phyloP scores from a whole-genome alignment of 805 yeast genomes.

The Maudiozyma saulgeensis region DNA sequence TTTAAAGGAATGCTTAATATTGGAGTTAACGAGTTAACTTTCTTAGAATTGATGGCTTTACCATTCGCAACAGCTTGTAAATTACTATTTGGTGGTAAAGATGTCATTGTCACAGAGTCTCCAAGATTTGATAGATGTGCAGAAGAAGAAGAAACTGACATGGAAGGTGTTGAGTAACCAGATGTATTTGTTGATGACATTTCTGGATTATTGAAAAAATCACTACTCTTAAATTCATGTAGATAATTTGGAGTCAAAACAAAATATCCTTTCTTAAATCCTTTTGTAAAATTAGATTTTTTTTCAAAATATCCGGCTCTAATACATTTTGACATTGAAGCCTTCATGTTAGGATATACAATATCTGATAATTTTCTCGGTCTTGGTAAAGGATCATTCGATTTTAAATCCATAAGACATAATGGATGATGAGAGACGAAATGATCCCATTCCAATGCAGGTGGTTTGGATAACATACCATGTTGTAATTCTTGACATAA shows the following conservation, averaged over 20 bases:
- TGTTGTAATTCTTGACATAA: conserved; percentile 34
- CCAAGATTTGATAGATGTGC: neutral
- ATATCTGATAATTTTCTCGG: conserved; percentile 42
- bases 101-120: neutral
- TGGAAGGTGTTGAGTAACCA: neutral
- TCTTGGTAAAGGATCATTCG: conserved; percentile 33
- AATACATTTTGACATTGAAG: conserved; percentile 42
- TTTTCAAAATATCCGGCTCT: conserved; percentile 52
- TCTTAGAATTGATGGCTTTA: neutral
- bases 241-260: conserved; percentile 57
- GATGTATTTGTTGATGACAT: neutral
- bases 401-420: conserved; percentile 32
- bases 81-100: neutral
- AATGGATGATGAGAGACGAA: conserved; percentile 41
- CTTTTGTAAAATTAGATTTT: conserved; percentile 52
- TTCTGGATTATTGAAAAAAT: conserved; percentile 19
- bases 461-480: conserved; percentile 45
- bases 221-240: conserved; percentile 50
- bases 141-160: neutral
- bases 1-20: conserved; percentile 34
- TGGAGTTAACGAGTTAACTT: conserved; percentile 29
- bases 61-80: neutral
- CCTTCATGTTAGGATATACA: conserved; percentile 45
- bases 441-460: conserved; percentile 62
- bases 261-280: conserved; percentile 56